Evolutionary conservation across 495 filamentous ascomycete genomes (phyloP), one percentile per base, ranked within the genome.

Genomic region (Sordaria brevicollis): DNA sequence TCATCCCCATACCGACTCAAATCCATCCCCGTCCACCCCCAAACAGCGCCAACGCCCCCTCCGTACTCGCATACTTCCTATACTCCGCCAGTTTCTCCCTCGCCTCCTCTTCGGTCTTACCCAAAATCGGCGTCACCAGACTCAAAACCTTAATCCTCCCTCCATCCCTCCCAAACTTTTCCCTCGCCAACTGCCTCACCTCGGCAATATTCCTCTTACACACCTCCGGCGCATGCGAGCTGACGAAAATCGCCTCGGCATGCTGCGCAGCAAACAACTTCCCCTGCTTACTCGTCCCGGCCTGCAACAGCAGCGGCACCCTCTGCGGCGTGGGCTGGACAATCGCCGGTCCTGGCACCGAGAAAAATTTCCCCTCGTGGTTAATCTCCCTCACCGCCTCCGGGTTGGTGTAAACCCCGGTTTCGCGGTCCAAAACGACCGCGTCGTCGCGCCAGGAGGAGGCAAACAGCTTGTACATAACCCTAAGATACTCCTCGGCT

Each of bases 371-470:
- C 35, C 90, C 90, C 1, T 78, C 71, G 77, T 92, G 90, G 78
- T 91, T 87, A 78, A 92, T 91, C 69, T 86, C 74, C 4, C 88
- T 79, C 1, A 92, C 84, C 6, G 82, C 81, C 4, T 81, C 73
- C 1, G 89, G 89, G 35, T 89, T 84, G 4, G 86, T 86, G 79
- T 89, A 90, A 69, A 89, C 79, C 2, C 85, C 85, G 11, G 75
- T 78, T 66, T 83, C 74, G 43, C 83, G 83, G 71, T 91, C 85
- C 5, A 84, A 83, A 25, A 84, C 76, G 0, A 91, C 86, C 43
- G 90, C 89, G 70, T 91, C 89, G 68, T 87, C 83, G 6, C 88
- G 82, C 89, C 89, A 91, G 10, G 88, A 91, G 19, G 87, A 88
- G 72, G 91, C 86, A 78, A 86, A 86, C 2, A 92, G 85, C 73